A percentile compares a stretch with the other conserved stretches of the same genome.
Evolutionary conservation across 148 eudicot genomes (phyloP).

Genomic region (Arctostaphylos glauca): DNA sequence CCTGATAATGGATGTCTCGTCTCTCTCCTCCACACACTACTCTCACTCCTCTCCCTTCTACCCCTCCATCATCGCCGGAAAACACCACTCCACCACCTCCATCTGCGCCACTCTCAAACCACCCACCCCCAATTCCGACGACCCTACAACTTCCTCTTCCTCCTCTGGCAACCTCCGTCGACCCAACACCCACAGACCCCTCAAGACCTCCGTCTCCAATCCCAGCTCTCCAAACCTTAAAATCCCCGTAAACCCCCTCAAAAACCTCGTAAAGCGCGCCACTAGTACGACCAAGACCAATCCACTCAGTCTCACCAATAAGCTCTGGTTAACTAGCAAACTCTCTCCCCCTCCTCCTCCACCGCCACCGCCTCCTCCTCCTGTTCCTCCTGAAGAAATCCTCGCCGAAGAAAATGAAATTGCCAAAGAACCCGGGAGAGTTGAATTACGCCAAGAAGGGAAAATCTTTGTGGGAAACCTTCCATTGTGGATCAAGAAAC

Average conservation of each 20-base stretch:
- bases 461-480: constrained; percentile 89
- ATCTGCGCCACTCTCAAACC: constrained; percentile 9
- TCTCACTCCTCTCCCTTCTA: constrained; percentile 26
- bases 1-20: constrained; percentile 36
- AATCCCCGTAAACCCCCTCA: constrained; percentile 54
- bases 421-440: not conserved
- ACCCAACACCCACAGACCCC: constrained; percentile 43
- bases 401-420: constrained; percentile 6
- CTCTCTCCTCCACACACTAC: constrained; percentile 41
- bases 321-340: constrained; percentile 77
- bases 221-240: constrained; percentile 20
- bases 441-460: constrained; percentile 61
- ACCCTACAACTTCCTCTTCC: constrained; percentile 36
- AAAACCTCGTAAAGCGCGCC: constrained; percentile 38
- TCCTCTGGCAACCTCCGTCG: constrained; percentile 47
- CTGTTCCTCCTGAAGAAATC: not conserved
- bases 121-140: constrained; percentile 28
- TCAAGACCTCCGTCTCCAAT: constrained; percentile 25
- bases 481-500: constrained; percentile 77
- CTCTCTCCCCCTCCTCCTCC: constrained; percentile 76
- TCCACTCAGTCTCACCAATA: constrained; percentile 27
- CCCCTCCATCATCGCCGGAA: constrained; percentile 35
- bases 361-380: constrained; percentile 30
- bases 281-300: constrained; percentile 1
- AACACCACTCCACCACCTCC: constrained; percentile 23